Evolutionary conservation across 306 rosid species (phyloP), one percentile per base, ranked within the genome.

Genomic region (Mimosa bimucronata): DNA sequence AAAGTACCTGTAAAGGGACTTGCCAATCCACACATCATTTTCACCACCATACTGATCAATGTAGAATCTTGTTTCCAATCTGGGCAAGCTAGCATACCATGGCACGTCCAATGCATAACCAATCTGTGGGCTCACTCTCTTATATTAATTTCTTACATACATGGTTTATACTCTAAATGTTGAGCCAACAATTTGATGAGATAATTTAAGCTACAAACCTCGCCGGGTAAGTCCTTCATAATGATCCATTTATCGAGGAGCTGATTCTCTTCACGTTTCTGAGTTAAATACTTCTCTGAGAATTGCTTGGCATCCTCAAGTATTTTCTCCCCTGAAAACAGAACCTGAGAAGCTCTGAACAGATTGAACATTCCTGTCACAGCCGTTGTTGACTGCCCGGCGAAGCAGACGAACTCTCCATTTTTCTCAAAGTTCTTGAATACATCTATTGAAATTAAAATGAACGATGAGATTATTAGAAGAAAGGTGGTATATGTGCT

Each of bases 11-110:
- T 95, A 95, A n/a, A 95, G 98, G 66, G 94, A 84, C 86, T 92
- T 92, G 73, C 96, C 98, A 76, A 95, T 95, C 98, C 98, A 95
- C 38, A 92, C 87, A 60, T 92, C 98, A 80, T 74, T 78, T 25
- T 61, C 31, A 19, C 91, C 98, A 30, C 98, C 98, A 76, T 92
- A 95, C 16, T 95, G 98, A 48, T 92, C 86, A 1, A 95, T 77
- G 81, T 74, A 95, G 71, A 83, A 84, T 73, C 91, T 89, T n/a
- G 97, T 68, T 88, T 91, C 98, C 13, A 92, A 48, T 48, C 97
- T 87, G 46, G 98, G 94, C 38, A 95, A 86, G 83, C 91, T 91
- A 2, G 96, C 97, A 82, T 90, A 87, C 92, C 91, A 91, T 6
- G 98, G 97, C 46, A 95, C 79, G 1, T 95, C 94, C 18, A 95